These are phyloP conservation scores for Triangularia setosa DNA, from an alignment of 2,329 filamentous ascomycete genomes.

Conservation along the genomic window DNA sequence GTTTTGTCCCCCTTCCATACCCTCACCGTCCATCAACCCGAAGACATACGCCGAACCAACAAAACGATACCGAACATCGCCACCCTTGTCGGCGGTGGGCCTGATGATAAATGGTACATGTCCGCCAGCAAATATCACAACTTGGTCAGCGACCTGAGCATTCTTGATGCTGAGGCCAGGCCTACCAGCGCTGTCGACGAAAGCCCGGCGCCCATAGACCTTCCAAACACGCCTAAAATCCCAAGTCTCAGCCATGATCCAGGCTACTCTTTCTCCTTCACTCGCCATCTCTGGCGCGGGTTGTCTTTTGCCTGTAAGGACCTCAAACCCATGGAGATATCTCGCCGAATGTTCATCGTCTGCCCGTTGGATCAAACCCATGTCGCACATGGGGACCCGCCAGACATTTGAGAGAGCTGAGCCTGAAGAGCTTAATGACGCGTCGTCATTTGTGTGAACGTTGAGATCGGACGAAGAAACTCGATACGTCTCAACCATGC, in stretches of 20 bases:
- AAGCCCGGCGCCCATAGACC: neutral
- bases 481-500: neutral
- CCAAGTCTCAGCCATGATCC: constrained; percentile 7
- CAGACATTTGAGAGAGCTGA: neutral
- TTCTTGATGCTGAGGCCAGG: neutral
- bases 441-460: neutral
- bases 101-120: constrained; percentile 9
- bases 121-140: constrained; percentile 6
- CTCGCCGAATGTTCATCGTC: neutral
- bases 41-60: constrained; percentile 2
- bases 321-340: constrained; percentile 1
- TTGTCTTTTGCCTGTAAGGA: neutral
- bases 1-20: too few relatives aligned
- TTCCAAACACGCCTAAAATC: neutral
- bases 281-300: neutral
- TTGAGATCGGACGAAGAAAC: neutral
- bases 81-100: neutral
- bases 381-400: neutral
- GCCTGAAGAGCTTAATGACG: neutral
- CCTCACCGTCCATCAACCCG: constrained; percentile 12
- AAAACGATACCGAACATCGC: neutral
- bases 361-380: neutral
- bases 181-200: neutral
- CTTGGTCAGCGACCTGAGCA: neutral
- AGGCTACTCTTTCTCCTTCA: neutral